Conservation (phyloP, 1,284 basidiomycete genomes). For the Fomes fomentarius region DNA sequence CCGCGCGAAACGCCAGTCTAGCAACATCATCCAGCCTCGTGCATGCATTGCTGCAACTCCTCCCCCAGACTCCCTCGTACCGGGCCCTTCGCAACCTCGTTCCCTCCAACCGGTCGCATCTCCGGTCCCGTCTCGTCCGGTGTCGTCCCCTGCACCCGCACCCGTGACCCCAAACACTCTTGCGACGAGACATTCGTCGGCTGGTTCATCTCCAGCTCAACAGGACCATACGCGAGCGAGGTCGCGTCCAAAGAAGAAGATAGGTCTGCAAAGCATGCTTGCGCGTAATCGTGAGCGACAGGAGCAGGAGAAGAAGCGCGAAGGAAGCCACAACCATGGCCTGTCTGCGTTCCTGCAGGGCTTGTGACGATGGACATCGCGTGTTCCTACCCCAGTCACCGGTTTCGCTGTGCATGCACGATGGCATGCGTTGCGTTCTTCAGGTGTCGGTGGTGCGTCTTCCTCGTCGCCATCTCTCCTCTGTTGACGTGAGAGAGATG, state of each 20-base stretch:
- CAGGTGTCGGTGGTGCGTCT: no score
- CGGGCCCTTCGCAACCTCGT: conserved; percentile 11
- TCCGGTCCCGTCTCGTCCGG: conserved; percentile 15
- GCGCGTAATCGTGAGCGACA: conserved; percentile 58
- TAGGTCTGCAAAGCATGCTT: conserved; percentile 62
- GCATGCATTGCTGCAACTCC: conserved; percentile 5
- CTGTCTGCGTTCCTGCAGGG: conserved; percentile 58
- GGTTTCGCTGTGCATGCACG: no score
- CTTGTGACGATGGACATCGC: conserved; percentile 12
- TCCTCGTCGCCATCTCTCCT: no score
- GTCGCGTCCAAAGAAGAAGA: conserved; percentile 46
- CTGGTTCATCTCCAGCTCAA: background rate
- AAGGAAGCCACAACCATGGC: conserved; percentile 24
- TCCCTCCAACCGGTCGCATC: conserved; percentile 9
- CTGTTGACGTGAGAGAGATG: no score
- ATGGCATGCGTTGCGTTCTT: no score
- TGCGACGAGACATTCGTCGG: background rate
- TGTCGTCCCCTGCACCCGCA: background rate
- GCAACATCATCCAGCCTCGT: conserved; percentile 9
- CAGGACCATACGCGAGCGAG: conserved; percentile 23
- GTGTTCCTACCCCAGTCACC: background rate
- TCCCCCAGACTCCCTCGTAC: conserved; percentile 2
- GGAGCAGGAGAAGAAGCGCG: conserved; percentile 39
- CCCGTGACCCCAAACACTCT: background rate
- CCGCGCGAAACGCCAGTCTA: conserved; percentile 12